These are phyloP conservation scores for Alternaria sp. DNA, from an alignment of 2,329 filamentous ascomycete genomes.

Conservation along the genomic window DNA sequence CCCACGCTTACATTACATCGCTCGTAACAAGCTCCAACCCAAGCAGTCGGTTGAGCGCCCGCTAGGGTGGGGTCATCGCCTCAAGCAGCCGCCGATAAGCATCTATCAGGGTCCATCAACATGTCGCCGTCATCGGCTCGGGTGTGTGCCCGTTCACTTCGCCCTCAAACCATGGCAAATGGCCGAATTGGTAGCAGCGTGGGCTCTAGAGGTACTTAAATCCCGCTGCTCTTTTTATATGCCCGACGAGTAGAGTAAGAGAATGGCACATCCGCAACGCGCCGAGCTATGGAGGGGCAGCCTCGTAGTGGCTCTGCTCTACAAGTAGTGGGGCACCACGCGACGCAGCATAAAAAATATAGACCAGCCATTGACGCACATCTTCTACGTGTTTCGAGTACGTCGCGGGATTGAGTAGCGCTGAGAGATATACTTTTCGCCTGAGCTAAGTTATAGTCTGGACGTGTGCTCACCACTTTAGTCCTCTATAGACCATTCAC, in stretches of 20 bases:
- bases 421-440: constrained; percentile 12
- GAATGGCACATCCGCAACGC: constrained; percentile 6
- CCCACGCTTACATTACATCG: constrained; percentile 18
- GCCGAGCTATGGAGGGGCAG: constrained; percentile 26
- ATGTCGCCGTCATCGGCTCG: constrained; percentile 50
- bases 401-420: constrained; percentile 25
- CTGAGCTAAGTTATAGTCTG: constrained; percentile 20
- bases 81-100: constrained; percentile 36
- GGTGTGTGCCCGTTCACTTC: constrained; percentile 27
- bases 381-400: constrained; percentile 18
- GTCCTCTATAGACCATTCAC: constrained; percentile 17
- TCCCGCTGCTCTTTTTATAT: constrained; percentile 20
- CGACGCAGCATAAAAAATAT: constrained; percentile 38
- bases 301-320: constrained; percentile 9
- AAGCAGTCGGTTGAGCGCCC: constrained; percentile 26
- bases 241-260: background rate
- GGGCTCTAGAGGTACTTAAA: constrained; percentile 40
- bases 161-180: constrained; percentile 24
- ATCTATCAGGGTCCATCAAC: constrained; percentile 27
- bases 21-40: constrained; percentile 10
- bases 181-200: constrained; percentile 18
- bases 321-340: constrained; percentile 40
- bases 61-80: constrained; percentile 32
- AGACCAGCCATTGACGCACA: constrained; percentile 28
- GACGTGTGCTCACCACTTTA: constrained; percentile 26